A percentile compares a stretch with the other conserved stretches of the same genome.
Evolutionary conservation across 1,139 yeast species (phyloP).

Genomic region (Casaregolazyma lundiana): DNA sequence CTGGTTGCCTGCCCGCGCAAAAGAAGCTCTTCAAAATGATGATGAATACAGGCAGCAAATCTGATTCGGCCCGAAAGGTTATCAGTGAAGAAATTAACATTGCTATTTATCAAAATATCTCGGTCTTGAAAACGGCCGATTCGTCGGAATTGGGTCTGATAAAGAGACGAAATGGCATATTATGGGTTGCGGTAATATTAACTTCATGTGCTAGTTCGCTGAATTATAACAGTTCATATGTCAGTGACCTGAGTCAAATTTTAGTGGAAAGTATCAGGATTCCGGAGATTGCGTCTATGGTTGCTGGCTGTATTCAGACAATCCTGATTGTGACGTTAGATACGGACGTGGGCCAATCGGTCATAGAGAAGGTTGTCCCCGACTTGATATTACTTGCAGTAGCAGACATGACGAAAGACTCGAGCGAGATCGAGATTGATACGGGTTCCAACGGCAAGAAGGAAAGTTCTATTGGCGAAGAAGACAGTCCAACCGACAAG

Average conservation of each 20-base stretch:
- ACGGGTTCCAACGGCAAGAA: neutral
- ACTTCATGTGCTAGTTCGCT: conserved; percentile 49
- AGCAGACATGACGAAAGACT: conserved; percentile 18
- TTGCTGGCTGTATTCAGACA: conserved; percentile 56
- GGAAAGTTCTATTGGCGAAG: conserved; percentile 17
- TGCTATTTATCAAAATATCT: conserved; percentile 25
- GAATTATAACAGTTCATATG: conserved; percentile 36
- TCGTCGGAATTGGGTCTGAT: conserved; percentile 39
- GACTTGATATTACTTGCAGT: conserved; percentile 31
- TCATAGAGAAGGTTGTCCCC: conserved; percentile 40
- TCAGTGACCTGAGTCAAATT: conserved; percentile 34
- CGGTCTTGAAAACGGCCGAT: conserved; percentile 19
- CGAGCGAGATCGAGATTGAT: conserved; percentile 3
- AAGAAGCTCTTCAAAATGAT: conserved; percentile 31
- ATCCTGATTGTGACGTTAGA: conserved; percentile 44
- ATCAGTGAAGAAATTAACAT: conserved; percentile 36
- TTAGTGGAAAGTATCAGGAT: conserved; percentile 36
- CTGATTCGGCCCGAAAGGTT: conserved; percentile 24
- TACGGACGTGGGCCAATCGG: conserved; percentile 26
- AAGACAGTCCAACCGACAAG: conserved; percentile 13
- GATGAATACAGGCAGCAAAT: conserved; percentile 24
- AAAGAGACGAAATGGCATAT: conserved; percentile 42
- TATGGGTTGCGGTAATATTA: conserved; percentile 57
- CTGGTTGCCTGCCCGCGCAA: conserved; percentile 30
- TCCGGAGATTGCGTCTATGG: conserved; percentile 40